Evolutionary conservation across 768 basidiomycete species (phyloP).

Genomic region (Auriscalpium microsporum): DNA sequence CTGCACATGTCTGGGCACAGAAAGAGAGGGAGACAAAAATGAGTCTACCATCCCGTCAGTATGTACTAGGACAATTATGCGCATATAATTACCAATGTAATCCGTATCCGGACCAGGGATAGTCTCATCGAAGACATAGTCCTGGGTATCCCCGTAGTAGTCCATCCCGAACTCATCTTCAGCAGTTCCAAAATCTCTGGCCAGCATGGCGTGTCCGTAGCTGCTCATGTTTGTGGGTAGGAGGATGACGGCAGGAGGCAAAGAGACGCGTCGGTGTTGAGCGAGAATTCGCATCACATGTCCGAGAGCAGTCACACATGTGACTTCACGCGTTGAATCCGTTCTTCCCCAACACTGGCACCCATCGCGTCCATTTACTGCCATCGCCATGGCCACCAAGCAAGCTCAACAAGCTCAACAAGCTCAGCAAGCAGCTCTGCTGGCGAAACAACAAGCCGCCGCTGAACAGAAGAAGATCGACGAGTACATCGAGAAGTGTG

Average conservation of each 20-base stretch:
- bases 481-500: constrained; percentile 73
- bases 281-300: constrained; percentile 14
- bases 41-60: neutral
- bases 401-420: neutral
- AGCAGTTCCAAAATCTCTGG: neutral
- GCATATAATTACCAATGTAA: neutral
- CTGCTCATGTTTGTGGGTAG: neutral
- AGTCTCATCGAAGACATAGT: neutral
- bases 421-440: neutral
- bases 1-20: neutral
- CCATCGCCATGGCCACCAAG: constrained; percentile 10
- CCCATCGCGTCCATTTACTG: neutral
- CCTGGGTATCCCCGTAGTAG: neutral
- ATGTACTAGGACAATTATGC: neutral
- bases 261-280: neutral
- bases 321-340: neutral
- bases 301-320: neutral
- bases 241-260: neutral
- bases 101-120: neutral
- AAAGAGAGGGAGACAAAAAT: neutral
- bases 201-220: neutral
- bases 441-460: constrained; percentile 14
- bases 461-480: constrained; percentile 34
- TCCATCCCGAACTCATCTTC: neutral
- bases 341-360: neutral